These are phyloP conservation scores for Lasiodiplodia gonubiensis DNA, from an alignment of 2,329 filamentous ascomycete genomes.

Conservation along the genomic window DNA sequence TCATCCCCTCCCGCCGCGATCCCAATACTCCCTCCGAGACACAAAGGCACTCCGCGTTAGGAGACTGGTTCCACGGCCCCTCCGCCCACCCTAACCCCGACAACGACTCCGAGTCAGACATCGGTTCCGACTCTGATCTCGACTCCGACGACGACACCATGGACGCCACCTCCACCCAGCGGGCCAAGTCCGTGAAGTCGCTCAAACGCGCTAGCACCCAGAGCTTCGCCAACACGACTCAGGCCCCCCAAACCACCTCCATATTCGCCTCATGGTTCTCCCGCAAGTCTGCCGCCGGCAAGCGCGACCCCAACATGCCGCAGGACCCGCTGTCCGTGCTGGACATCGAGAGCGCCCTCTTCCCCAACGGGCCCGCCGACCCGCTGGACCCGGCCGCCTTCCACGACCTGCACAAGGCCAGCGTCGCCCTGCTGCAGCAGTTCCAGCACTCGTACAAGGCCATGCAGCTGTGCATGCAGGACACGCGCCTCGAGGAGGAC, in stretches of 20 bases:
- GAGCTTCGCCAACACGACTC: slow-evolving; percentile 11
- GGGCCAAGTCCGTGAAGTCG: slow-evolving; percentile 1
- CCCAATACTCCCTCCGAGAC: neutral
- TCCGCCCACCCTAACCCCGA: slow-evolving; percentile 50
- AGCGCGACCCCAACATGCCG: slow-evolving; percentile 33
- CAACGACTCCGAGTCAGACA: slow-evolving; percentile 33
- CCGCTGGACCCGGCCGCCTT: slow-evolving; percentile 60
- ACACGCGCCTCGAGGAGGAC: slow-evolving; percentile 60
- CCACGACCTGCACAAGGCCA: slow-evolving; percentile 62
- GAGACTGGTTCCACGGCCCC: slow-evolving; percentile 60
- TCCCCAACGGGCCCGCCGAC: slow-evolving; percentile 57
- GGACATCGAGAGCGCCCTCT: slow-evolving; percentile 60
- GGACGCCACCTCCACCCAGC: slow-evolving; percentile 10
- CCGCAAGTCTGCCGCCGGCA: slow-evolving; percentile 35
- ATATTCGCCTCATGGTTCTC: slow-evolving; percentile 34
- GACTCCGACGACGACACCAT: slow-evolving; percentile 32
- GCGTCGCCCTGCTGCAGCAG: slow-evolving; percentile 59
- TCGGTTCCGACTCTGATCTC: slow-evolving; percentile 40
- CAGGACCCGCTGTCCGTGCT: slow-evolving; percentile 62
- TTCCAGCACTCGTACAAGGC: slow-evolving; percentile 63
- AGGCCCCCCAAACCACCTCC: slow-evolving; percentile 35
- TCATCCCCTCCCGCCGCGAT: slow-evolving; percentile 42
- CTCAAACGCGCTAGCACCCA: slow-evolving; percentile 13
- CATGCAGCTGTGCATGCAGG: slow-evolving; percentile 50
- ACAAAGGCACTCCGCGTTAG: slow-evolving; percentile 37